A percentile compares a stretch with the other conserved stretches of the same genome.
Evolutionary conservation across 768 basidiomycete species (phyloP).

Genomic region (Russula sp.): DNA sequence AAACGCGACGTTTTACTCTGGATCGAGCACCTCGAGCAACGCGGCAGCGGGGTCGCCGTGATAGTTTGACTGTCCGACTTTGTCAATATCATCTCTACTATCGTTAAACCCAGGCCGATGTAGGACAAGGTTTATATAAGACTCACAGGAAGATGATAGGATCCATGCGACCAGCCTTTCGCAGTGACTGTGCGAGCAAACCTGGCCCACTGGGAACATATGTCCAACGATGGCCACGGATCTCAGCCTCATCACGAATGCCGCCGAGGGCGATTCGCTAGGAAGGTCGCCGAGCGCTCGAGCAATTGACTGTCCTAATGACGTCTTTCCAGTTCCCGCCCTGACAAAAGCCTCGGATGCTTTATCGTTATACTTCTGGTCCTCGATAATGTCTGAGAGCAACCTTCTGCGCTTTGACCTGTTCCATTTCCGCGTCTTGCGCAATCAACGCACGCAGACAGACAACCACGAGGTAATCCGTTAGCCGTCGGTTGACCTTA

Average conservation of each 20-base stretch:
- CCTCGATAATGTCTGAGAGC: constrained; percentile 25
- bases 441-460: constrained; percentile 42
- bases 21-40: constrained; percentile 87
- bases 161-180: constrained; percentile 78
- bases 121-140: constrained; percentile 37
- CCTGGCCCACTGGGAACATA: constrained; percentile 91
- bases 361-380: constrained; percentile 2
- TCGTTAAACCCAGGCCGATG: constrained; percentile 9
- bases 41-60: constrained; percentile 93
- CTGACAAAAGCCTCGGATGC: constrained; percentile 19
- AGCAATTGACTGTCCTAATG: constrained; percentile 64
- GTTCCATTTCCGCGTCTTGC: constrained; percentile 20
- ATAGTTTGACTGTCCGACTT: constrained; percentile 80
- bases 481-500: constrained; percentile 85
- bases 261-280: constrained; percentile 72
- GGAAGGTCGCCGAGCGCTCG: constrained; percentile 82
- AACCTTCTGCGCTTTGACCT: constrained; percentile 27
- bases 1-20: constrained; percentile 86
- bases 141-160: constrained; percentile 69
- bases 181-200: constrained; percentile 78
- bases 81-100: constrained; percentile 80
- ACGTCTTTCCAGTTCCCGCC: constrained; percentile 84
- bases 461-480: constrained; percentile 90
- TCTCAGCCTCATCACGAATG: too few relatives aligned
- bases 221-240: constrained; percentile 74